A percentile compares a stretch with the other conserved stretches of the same genome.
Evolutionary conservation across 2,329 filamentous ascomycete genomes (phyloP).

Genomic region (Epichloe typhina): DNA sequence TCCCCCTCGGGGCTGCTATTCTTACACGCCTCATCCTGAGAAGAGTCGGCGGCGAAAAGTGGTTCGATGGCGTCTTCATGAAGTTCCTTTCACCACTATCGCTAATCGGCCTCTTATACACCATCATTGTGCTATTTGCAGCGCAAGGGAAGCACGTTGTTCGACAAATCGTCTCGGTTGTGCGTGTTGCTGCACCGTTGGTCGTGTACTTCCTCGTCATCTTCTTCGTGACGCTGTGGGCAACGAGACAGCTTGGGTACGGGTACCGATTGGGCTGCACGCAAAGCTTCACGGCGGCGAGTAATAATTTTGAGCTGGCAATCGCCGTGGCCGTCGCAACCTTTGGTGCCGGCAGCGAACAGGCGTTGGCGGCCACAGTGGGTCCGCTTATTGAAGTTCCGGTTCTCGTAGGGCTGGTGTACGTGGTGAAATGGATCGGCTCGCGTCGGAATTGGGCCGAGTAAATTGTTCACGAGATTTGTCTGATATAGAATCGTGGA

Average conservation of each 20-base stretch:
- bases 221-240: slow-evolving; percentile 55
- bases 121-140: slow-evolving; percentile 74
- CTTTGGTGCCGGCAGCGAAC: slow-evolving; percentile 63
- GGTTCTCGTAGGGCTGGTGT: slow-evolving; percentile 64
- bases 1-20: slow-evolving; percentile 68
- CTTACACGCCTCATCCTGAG: slow-evolving; percentile 57
- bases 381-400: slow-evolving; percentile 81
- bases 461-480: background rate
- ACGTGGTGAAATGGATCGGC: slow-evolving; percentile 29
- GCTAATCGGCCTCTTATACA: slow-evolving; percentile 73
- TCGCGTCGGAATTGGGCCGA: slow-evolving; percentile 3
- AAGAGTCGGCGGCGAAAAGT: slow-evolving; percentile 35
- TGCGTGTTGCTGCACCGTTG: slow-evolving; percentile 68
- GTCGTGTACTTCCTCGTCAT: slow-evolving; percentile 68
- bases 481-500: background rate
- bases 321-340: slow-evolving; percentile 79
- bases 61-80: slow-evolving; percentile 61
- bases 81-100: slow-evolving; percentile 58
- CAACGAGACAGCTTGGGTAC: slow-evolving; percentile 55
- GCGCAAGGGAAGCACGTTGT: slow-evolving; percentile 67
- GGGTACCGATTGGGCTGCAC: slow-evolving; percentile 58
- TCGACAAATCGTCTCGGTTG: slow-evolving; percentile 69
- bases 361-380: slow-evolving; percentile 72
- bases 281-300: slow-evolving; percentile 79
- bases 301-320: slow-evolving; percentile 87